Evolutionary conservation across 768 basidiomycete species (phyloP), one percentile per base, ranked within the genome.

Genomic region (Mycena vulgaris): DNA sequence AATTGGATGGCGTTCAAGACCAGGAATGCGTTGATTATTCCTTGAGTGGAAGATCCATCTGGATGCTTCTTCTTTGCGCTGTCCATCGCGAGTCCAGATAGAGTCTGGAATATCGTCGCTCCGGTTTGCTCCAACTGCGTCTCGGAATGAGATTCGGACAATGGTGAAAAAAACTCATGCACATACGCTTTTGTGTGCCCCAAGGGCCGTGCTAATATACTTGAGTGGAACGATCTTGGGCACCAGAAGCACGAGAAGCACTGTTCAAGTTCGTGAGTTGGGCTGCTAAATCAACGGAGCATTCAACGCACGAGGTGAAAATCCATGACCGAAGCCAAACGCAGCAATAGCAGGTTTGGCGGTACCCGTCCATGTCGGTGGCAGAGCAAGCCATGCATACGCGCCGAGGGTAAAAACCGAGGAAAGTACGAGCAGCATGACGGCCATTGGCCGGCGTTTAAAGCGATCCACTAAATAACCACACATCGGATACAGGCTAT

Each of bases 161-260:
- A 33, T 8, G 14, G 25, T 33, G 10, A 23, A 45, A 30, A 14
- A 4, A 55, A 13, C 2, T 16, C 23, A n/a, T 19, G 35, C 5
- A 80, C 90, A 70, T 80, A 93, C 93, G 76, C 90, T 89, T 78
- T 95, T 94, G 76, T 95, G 93, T 9, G 90, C 89, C 1, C 93
- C 93, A 0, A 95, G 83, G 6, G 92, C 92, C 1, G 94, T 94
- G 2, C 92, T 91, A 51, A 95, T 89, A 77, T 92, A 94, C 77
- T 91, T 92, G 23, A 86, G 72, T 9, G 89, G 87, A 0, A 95
- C 92, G 31, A 95, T 87, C 59, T 86, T 87, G 0, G 93, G 93
- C 0, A 94, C 93, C 37, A 95, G 83, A 19, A 95, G 84, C 10
- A 92, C 93, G 14, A 94, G 83, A 13, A 95, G 80, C 31, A 94